phyloP scores from a whole-genome alignment of 176 grass and related monocot genomes.

The Paspalum notatum region DNA sequence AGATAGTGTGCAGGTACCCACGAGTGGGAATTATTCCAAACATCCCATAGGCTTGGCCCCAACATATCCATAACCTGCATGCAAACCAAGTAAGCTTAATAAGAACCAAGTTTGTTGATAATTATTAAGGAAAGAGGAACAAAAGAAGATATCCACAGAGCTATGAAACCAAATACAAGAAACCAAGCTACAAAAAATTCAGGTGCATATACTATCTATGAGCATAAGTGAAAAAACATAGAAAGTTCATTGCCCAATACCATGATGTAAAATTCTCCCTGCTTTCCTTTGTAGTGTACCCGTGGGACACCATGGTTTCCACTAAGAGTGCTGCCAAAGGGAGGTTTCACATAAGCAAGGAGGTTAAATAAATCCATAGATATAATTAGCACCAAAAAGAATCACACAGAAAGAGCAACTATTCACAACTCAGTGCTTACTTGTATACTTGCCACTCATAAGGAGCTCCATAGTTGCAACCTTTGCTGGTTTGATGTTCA shows the following conservation, averaged over 20 bases:
- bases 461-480: slow-evolving; percentile 86
- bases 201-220: no score
- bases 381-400: slow-evolving; percentile 20
- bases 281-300: slow-evolving; percentile 96
- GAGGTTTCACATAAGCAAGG: slow-evolving; percentile 35
- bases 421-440: slow-evolving; percentile 46
- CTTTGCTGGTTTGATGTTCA: slow-evolving; percentile 92
- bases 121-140: not conserved
- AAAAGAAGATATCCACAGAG: slow-evolving; percentile 8
- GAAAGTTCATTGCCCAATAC: slow-evolving; percentile 36
- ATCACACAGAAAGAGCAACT: not conserved
- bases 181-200: not conserved
- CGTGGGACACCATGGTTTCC: slow-evolving; percentile 90
- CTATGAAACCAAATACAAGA: slow-evolving; percentile 1
- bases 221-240: slow-evolving; percentile 1
- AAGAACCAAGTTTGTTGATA: slow-evolving; percentile 6
- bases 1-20: slow-evolving; percentile 42
- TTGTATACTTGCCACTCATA: slow-evolving; percentile 99
- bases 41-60: slow-evolving; percentile 96
- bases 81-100: not conserved
- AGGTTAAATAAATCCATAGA: slow-evolving; percentile 12
- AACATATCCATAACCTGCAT: slow-evolving; percentile 92
- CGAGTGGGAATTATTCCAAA: slow-evolving; percentile 96
- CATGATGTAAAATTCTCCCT: slow-evolving; percentile 84
- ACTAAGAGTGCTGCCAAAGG: slow-evolving; percentile 75